Base-by-base conservation (phyloP, 495 filamentous ascomycete species). In the Melanomma pulvis-pyrius region DNA sequence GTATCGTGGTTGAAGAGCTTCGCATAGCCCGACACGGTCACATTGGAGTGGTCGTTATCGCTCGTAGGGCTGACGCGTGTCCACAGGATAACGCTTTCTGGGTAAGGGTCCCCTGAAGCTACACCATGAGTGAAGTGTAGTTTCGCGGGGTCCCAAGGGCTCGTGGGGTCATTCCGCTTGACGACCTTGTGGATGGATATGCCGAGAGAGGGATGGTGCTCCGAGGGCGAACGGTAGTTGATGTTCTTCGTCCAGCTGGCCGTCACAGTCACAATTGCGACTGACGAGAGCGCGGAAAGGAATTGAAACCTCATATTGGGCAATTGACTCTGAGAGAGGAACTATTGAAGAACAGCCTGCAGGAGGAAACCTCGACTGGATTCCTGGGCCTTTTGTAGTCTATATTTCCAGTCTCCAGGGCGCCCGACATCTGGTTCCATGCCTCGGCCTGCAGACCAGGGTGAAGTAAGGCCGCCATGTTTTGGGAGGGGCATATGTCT, bases 41-140 rank as follows among this genome's bases (percentile, higher is more conserved):
- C 73, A 62, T 87, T 87, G 50, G 80, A 82, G 34, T 79, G 55
- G 57, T 85, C 85, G 56, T 86, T 83, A 12, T 80, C 81, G 26
- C 58, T 63, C 30, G 78, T 77, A 25, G 87, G 88, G 6, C 85
- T 81, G n/a, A 81, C 77, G n/a, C 87, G 77, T 0, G 88, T 89
- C 87, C 87, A 90, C 0, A 90, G 78, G 59, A 90, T 86, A 1
- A 90, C 82, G 21, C 82, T 86, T 68, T 83, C 74, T 17, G 83
- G 73, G 68, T 85, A 88, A 1, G 88, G 88, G 67, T 90, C 88
- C 11, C 88, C 88, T 19, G 84, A 87, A n/a, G 88, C 87, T 12
- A 90, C 81, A 62, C 87, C 85, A 63, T 89, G 88, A 8, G 87
- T 90, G 73, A 90, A 89, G 64, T 82, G 81, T 47, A 88, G 75